phyloP scores from a whole-genome alignment of 1,284 basidiomycete genomes.

The Baeospora myosura region DNA sequence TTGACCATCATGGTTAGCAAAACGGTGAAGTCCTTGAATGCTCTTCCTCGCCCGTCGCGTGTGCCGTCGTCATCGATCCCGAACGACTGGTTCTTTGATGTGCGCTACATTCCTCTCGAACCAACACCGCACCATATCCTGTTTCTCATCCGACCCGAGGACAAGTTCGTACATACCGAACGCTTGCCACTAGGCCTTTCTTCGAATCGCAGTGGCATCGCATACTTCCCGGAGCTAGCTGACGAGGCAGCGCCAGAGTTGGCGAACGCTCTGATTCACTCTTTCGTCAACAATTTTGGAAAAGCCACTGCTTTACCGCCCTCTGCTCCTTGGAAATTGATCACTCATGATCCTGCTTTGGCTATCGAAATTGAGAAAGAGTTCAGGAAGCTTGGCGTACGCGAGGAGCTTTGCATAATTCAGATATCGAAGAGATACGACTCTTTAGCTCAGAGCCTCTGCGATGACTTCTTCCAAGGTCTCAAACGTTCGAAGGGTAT shows the following conservation, averaged over 20 bases:
- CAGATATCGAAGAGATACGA: too few species aligned
- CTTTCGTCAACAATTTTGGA: slow-evolving; percentile 13
- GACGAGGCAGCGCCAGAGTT: slow-evolving; percentile 23
- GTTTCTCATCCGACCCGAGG: slow-evolving; percentile 9
- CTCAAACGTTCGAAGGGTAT: neutral
- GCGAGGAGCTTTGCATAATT: slow-evolving; percentile 17
- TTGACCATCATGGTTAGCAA: too few species aligned
- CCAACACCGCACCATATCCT: slow-evolving; percentile 12
- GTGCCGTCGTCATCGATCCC: slow-evolving; percentile 7
- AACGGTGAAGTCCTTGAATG: slow-evolving; percentile 11
- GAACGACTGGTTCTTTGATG: slow-evolving; percentile 22
- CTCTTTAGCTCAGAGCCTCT: too few species aligned
- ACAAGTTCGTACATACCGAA: slow-evolving; percentile 8
- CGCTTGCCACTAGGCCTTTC: slow-evolving; percentile 5
- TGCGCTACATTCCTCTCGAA: slow-evolving; percentile 11
- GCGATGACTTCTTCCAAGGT: slow-evolving; percentile 1
- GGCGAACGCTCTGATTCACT: slow-evolving; percentile 22
- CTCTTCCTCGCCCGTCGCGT: slow-evolving; percentile 5
- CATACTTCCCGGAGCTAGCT: slow-evolving; percentile 23
- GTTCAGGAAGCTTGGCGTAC: slow-evolving; percentile 21
- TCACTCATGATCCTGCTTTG: slow-evolving; percentile 20
- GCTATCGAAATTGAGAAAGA: slow-evolving; percentile 20
- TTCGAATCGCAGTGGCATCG: slow-evolving; percentile 10
- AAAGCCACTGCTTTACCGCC: slow-evolving; percentile 4
- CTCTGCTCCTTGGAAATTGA: slow-evolving; percentile 23